A percentile compares a stretch with the other conserved stretches of the same genome.
Conservation (phyloP, 2,329 filamentous ascomycete genomes). For the Alternaria brassicae region DNA sequence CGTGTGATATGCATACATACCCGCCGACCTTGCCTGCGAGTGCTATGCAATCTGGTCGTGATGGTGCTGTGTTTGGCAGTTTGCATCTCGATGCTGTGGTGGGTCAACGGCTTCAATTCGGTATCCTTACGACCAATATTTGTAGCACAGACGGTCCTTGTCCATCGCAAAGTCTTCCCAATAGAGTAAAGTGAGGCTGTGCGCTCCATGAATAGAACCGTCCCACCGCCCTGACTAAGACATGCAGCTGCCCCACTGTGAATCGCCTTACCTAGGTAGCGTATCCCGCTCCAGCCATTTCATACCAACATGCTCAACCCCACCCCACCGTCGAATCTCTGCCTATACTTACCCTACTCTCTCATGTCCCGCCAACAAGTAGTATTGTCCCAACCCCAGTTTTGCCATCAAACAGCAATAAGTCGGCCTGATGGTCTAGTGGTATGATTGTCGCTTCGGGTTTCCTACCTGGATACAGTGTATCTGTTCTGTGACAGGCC, state of each 20-base stretch:
- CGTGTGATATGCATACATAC: background rate
- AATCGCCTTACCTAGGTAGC: background rate
- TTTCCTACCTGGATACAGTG: slow-evolving; percentile 31
- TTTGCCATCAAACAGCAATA: slow-evolving; percentile 14
- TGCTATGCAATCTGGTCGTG: background rate
- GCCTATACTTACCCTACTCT: too few relatives aligned
- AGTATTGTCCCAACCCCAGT: background rate
- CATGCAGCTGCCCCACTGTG: slow-evolving; percentile 6
- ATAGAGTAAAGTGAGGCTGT: slow-evolving; percentile 15
- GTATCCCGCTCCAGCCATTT: background rate
- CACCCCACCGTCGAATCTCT: background rate
- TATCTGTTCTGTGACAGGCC: slow-evolving; percentile 46
- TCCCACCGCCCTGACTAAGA: slow-evolving; percentile 18
- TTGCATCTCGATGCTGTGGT: background rate
- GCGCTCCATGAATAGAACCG: slow-evolving; percentile 8
- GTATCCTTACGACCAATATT: background rate
- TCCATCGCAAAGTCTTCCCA: slow-evolving; percentile 25
- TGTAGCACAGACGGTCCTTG: slow-evolving; percentile 1
- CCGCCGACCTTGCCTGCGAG: background rate
- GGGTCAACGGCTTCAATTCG: background rate
- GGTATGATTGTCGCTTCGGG: slow-evolving; percentile 46
- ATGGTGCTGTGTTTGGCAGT: background rate
- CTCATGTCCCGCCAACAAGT: background rate
- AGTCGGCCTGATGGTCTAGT: slow-evolving; percentile 42
- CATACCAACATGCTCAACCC: background rate